Conservation (phyloP, 805 yeast species). For the Candida khao-thaluensis region DNA sequence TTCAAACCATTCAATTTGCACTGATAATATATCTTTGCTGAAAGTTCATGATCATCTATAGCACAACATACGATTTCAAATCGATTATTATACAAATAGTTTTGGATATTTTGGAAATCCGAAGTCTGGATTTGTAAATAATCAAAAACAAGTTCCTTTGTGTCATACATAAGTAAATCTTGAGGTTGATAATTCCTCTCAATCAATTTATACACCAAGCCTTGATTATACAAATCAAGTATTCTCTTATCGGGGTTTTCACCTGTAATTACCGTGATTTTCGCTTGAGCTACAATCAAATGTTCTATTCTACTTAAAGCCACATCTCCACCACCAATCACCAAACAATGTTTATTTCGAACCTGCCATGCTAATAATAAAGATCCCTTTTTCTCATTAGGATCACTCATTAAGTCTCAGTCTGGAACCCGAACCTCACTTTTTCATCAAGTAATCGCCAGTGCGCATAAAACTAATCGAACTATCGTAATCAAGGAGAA, state of each 20-base stretch:
- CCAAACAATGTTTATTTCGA: constrained; percentile 60
- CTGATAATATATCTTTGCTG: constrained; percentile 55
- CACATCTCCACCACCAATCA: constrained; percentile 78
- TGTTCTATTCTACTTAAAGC: constrained; percentile 70
- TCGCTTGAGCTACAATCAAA: constrained; percentile 67
- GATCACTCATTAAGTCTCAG: no score
- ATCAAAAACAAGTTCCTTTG: constrained; percentile 3
- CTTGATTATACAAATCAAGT: constrained; percentile 28
- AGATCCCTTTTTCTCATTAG: constrained; percentile 46
- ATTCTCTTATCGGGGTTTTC: constrained; percentile 26
- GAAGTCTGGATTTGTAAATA: constrained; percentile 9
- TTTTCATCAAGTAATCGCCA: no score
- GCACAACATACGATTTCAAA: constrained; percentile 74
- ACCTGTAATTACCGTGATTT: constrained; percentile 61
- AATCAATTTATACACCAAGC: constrained; percentile 43
- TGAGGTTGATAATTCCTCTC: constrained; percentile 43
- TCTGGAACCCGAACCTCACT: no score
- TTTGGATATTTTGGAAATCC: constrained; percentile 29
- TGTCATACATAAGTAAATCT: constrained; percentile 54
- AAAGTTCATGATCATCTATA: constrained; percentile 64
- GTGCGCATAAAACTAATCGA: no score
- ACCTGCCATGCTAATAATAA: constrained; percentile 75
- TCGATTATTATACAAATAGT: constrained; percentile 33
- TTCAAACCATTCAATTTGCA: constrained; percentile 48
- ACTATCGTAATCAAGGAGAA: neutral